Conservation (phyloP, 345 rosid genomes). For the Gossypium sturtianum region DNA sequence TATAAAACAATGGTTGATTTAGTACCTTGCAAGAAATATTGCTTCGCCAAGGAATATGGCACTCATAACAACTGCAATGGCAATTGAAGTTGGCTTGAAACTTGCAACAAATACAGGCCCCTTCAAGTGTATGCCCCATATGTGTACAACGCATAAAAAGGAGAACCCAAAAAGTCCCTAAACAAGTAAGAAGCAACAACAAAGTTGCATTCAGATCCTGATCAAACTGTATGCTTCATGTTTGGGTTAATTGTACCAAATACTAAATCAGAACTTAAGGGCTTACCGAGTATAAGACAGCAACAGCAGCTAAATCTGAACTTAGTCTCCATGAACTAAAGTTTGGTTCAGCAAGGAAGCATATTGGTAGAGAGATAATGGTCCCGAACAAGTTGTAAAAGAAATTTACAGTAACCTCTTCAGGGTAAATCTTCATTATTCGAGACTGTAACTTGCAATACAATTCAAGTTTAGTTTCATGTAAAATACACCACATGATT, state of each 20-base stretch:
- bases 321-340: constrained; percentile 4
- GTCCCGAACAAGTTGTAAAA: not conserved
- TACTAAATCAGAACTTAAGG: not conserved
- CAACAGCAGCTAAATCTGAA: not conserved
- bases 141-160: not conserved
- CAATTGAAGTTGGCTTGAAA: constrained; percentile 6
- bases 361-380: not conserved
- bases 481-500: not conserved
- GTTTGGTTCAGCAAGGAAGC: constrained; percentile 1
- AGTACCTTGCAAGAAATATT: constrained; percentile 5
- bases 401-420: constrained; percentile 2
- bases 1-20: not conserved
- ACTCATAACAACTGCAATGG: not conserved
- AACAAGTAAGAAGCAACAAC: constrained; percentile 12
- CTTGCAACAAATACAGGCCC: constrained; percentile 3
- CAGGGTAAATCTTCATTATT: constrained; percentile 9
- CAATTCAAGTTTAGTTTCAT: not conserved
- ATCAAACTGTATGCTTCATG: not conserved
- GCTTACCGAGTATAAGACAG: constrained; percentile 5
- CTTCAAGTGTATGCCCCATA: not conserved
- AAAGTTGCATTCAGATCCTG: not conserved
- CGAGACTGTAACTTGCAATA: not conserved
- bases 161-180: not conserved
- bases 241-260: not conserved
- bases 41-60: constrained; percentile 6